These are phyloP conservation scores for Gamsiella multidivaricata DNA, from an alignment of 192 early-diverging fungal genomes.

Conservation along the genomic window DNA sequence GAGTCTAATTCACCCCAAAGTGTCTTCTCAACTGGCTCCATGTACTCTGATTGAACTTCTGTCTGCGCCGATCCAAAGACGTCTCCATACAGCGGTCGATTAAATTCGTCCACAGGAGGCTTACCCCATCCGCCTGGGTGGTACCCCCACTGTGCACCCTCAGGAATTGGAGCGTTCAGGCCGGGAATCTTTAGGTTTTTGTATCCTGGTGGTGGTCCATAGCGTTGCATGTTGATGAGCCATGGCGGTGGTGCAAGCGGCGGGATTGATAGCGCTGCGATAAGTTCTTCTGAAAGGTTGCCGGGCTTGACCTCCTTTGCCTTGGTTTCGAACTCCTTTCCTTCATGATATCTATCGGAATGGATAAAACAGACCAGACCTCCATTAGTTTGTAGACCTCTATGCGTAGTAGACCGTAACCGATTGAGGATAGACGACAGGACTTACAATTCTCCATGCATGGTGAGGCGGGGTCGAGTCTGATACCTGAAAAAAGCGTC, in stretches of 20 bases:
- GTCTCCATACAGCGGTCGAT: constrained; percentile 94
- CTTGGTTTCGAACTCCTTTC: constrained; percentile 94
- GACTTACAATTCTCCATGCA: constrained; percentile 85
- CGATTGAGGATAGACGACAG: not conserved
- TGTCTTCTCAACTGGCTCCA: constrained; percentile 76
- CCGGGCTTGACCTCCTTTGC: constrained; percentile 91
- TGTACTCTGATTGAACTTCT: constrained; percentile 66
- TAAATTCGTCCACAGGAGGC: constrained; percentile 86
- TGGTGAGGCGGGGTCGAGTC: constrained; percentile 78
- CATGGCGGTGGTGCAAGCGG: constrained; percentile 95
- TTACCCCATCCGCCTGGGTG: constrained; percentile 96
- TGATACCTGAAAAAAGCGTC: constrained; percentile 98
- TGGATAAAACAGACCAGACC: not conserved
- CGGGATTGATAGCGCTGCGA: constrained; percentile 89
- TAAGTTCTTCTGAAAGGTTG: constrained; percentile 85
- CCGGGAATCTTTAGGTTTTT: constrained; percentile 92
- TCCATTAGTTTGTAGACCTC: no score
- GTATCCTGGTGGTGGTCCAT: constrained; percentile 96
- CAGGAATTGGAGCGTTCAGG: constrained; percentile 95
- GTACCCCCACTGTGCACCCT: constrained; percentile 97
- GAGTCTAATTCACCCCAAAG: constrained; percentile 93
- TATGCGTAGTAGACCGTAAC: no score
- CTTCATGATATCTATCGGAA: constrained; percentile 85
- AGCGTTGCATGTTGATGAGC: constrained; percentile 98
- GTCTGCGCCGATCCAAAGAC: constrained; percentile 83